Percentiles rank a stretch among this genome's conserved stretches.
Evolutionary conservation across 371 early-diverging fungal genomes (phyloP).

Genomic region (Mortierella sp.): DNA sequence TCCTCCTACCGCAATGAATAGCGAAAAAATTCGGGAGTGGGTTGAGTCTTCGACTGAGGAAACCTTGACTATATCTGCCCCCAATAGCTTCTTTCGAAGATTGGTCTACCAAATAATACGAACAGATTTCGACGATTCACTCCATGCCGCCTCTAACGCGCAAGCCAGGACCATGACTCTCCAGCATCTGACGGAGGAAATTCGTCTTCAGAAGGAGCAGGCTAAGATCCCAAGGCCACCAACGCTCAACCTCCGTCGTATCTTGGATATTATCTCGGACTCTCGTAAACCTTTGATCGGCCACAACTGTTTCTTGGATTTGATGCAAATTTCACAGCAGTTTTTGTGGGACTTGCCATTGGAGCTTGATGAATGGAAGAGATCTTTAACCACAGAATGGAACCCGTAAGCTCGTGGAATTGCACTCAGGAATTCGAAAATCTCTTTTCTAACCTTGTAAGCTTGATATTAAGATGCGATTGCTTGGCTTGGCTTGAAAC

Average conservation of each 20-base stretch:
- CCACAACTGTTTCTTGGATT: slow-evolving; percentile 80
- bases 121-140: slow-evolving; percentile 33
- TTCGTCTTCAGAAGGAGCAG: slow-evolving; percentile 26
- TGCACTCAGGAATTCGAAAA: neutral
- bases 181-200: slow-evolving; percentile 23
- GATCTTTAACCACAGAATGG: slow-evolving; percentile 55
- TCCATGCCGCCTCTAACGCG: slow-evolving; percentile 16
- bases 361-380: slow-evolving; percentile 68
- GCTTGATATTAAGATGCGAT: too few species aligned
- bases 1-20: neutral
- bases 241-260: slow-evolving; percentile 65
- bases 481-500: too few species aligned
- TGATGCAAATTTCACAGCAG: slow-evolving; percentile 71
- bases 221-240: slow-evolving; percentile 40
- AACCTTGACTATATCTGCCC: slow-evolving; percentile 27
- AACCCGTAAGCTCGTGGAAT: slow-evolving; percentile 32
- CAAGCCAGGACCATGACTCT: slow-evolving; percentile 25
- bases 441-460: too few species aligned
- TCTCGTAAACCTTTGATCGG: slow-evolving; percentile 76
- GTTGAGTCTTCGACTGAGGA: slow-evolving; percentile 25
- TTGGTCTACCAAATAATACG: slow-evolving; percentile 42
- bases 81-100: slow-evolving; percentile 45
- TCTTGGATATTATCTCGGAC: slow-evolving; percentile 73
- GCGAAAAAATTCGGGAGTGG: slow-evolving; percentile 37
- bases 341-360: slow-evolving; percentile 69